Evolutionary conservation across 768 basidiomycete genomes (phyloP).

Genomic region (Cystobasidium tubakii): DNA sequence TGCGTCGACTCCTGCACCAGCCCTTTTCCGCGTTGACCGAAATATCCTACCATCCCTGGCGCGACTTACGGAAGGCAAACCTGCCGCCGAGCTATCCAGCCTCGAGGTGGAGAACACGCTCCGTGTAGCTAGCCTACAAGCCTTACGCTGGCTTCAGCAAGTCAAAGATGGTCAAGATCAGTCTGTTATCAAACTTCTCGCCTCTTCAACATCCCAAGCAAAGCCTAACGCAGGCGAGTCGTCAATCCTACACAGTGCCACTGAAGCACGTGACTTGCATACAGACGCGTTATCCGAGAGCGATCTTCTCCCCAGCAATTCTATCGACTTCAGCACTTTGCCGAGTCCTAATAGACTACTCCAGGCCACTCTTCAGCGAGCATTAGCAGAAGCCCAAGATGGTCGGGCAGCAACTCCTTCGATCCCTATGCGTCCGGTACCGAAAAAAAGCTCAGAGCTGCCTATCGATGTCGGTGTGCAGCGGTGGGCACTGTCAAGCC

Average conservation of each 20-base stretch:
- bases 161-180: not conserved
- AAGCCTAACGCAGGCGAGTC: no score
- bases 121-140: not conserved
- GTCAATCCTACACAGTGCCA: no score
- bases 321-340: not conserved
- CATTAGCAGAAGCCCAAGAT: not conserved
- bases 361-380: not conserved
- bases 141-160: not conserved
- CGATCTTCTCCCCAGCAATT: not conserved
- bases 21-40: not conserved
- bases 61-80: not conserved
- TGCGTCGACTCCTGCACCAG: not conserved
- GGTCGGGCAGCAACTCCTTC: not conserved
- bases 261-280: not conserved
- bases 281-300: not conserved
- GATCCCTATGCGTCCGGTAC: not conserved
- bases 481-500: conserved; percentile 4
- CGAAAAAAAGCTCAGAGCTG: not conserved
- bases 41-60: not conserved
- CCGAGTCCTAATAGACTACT: not conserved
- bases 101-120: not conserved
- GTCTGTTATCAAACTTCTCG: not conserved
- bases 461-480: not conserved
- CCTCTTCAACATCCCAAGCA: not conserved
- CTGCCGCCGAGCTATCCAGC: not conserved